Evolutionary conservation across 768 basidiomycete genomes (phyloP), one percentile per base, ranked within the genome.

Genomic region (Lactarius akahatsu): DNA sequence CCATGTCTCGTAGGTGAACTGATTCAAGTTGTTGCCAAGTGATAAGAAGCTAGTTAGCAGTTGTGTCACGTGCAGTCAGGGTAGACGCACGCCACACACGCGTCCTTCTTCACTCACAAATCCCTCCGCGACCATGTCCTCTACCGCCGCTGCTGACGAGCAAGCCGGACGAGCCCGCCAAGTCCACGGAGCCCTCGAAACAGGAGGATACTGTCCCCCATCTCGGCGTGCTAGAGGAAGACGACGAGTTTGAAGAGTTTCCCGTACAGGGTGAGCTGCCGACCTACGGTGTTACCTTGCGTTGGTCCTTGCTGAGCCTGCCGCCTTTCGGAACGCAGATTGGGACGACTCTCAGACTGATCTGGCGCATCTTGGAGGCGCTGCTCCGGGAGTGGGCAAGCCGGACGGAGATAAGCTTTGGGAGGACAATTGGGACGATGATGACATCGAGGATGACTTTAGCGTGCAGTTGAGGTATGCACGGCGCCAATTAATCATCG

Each of bases 391-490:
- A 4, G 86, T 82, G 15, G 91, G 89, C 3, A 88, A 87, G 72
- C 89, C 89, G 40, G 89, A 89, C 50, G 91, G 91, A 20, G 89
- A 97, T 77, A 92, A 94, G 73, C 80, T 99, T 13, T 99, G 97
- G 97, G 97, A 99, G 80, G 97, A 98, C 72, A 98, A 98, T 76
- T 99, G 97, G 97, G 97, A 99, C 73, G 97, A 99, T 72, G 97
- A 99, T 78, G 96, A 98, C 77, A 88, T 97, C 68, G 96, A 96
- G 75, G 96, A 98, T 72, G 94, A 97, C 71, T 99, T 99, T 75
- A 95, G 93, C 72, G 88, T 92, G 61, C 94, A 97, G 78, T 80
- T 99, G 71, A 86, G 97, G 97, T 96, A 74, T 71, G 91, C 80
- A 13, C 32, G 10, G n/a, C 20, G 3, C 47, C 16, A 34, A 11